phyloP scores from a whole-genome alignment of 1,284 basidiomycete genomes.

The Ustilago xerochloae region DNA sequence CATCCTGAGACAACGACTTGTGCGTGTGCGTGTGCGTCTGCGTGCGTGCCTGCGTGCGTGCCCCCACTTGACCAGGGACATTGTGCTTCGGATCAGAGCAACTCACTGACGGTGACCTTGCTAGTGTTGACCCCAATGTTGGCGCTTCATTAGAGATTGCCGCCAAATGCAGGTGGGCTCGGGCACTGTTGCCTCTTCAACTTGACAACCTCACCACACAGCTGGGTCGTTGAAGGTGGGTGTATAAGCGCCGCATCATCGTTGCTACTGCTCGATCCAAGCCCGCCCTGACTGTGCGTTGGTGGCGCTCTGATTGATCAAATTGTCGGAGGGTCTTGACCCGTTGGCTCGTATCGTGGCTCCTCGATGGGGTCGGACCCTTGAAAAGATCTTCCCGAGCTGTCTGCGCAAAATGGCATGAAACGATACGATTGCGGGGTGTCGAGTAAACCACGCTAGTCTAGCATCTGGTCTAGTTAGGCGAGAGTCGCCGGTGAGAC shows the following conservation, averaged over 20 bases:
- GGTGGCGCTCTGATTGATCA: background rate
- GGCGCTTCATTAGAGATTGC: background rate
- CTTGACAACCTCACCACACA: background rate
- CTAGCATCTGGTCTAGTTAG: background rate
- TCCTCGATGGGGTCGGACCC: background rate
- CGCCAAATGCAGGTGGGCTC: background rate
- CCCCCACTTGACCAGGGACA: background rate
- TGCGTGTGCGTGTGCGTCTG: no score
- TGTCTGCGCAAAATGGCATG: background rate
- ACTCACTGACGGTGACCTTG: background rate
- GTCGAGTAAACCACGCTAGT: background rate
- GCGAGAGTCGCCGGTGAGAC: constrained; percentile 9
- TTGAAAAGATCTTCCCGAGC: background rate
- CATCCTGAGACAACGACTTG: no score
- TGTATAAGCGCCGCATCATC: background rate
- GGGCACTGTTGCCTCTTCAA: background rate
- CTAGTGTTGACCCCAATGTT: background rate
- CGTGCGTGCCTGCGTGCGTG: no score
- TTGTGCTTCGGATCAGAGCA: background rate
- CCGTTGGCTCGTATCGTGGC: background rate
- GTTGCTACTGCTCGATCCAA: background rate
- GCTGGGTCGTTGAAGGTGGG: background rate
- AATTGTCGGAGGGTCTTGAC: background rate
- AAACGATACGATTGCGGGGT: background rate
- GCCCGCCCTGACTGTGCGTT: background rate